Percentiles rank a stretch among this genome's conserved stretches.
Conservation (phyloP, 179 eudicot species). For the Beta lomatogona region DNA sequence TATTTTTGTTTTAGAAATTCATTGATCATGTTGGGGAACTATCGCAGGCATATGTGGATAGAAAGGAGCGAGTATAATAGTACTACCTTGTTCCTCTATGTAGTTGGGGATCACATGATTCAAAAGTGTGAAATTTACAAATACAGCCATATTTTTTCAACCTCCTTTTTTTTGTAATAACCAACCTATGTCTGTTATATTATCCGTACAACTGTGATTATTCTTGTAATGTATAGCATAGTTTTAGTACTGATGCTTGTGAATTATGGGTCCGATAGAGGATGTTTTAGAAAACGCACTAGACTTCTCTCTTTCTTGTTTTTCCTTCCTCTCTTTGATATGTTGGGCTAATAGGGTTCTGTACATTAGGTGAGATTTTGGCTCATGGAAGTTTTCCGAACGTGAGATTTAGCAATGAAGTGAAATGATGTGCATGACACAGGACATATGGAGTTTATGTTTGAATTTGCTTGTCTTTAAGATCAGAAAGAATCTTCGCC, state of each 20-base stretch:
- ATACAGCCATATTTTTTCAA: background rate
- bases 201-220: background rate
- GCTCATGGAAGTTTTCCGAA: background rate
- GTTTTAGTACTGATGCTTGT: background rate
- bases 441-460: background rate
- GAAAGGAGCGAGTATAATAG: conserved; percentile 82
- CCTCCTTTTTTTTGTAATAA: background rate
- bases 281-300: background rate
- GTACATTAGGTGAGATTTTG: too few species aligned
- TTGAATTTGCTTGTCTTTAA: background rate
- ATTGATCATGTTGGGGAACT: conserved; percentile 92
- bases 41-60: conserved; percentile 93
- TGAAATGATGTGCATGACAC: background rate
- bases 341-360: background rate
- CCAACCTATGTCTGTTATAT: background rate
- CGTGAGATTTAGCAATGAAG: background rate
- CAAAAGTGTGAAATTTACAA: background rate
- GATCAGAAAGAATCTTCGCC: background rate
- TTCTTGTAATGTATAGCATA: background rate
- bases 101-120: background rate
- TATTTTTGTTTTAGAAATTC: conserved; percentile 67
- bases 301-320: background rate
- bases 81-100: background rate
- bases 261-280: background rate
- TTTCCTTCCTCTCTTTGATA: background rate